Percentiles rank a stretch among this genome's conserved stretches.
These are phyloP conservation scores for Backusella circina DNA, from an alignment of 192 early-diverging fungal species.

Conservation along the genomic window DNA sequence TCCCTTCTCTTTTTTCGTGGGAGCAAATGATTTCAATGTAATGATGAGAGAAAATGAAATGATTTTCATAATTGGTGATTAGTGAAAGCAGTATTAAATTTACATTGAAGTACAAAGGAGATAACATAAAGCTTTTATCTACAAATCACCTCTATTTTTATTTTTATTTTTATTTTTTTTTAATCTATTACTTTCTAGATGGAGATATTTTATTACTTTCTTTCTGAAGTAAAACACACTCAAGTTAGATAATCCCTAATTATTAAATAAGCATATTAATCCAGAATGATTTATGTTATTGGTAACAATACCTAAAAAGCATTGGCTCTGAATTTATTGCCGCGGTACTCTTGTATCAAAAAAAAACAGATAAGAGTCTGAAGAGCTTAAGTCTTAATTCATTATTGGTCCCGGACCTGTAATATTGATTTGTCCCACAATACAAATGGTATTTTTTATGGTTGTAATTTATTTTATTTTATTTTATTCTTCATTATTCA, in stretches of 20 bases:
- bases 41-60: background rate
- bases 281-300: background rate
- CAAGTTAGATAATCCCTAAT: background rate
- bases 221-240: background rate
- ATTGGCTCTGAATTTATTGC: background rate
- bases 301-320: background rate
- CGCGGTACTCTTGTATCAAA: background rate
- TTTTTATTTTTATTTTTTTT: background rate
- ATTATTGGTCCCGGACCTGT: background rate
- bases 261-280: background rate
- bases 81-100: background rate
- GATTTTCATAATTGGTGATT: background rate
- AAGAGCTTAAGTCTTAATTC: background rate
- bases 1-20: background rate
- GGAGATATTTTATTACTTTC: background rate
- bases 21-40: background rate
- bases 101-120: background rate
- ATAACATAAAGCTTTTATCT: background rate
- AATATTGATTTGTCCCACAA: conserved; percentile 5
- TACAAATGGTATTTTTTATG: background rate
- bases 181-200: background rate
- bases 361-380: background rate
- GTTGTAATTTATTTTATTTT: background rate
- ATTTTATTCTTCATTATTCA: no score
- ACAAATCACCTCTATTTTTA: background rate